Evolutionary conservation across 805 yeast genomes (phyloP), one percentile per base, ranked within the genome.

Genomic region (Sugiyamaella chiloensis): DNA sequence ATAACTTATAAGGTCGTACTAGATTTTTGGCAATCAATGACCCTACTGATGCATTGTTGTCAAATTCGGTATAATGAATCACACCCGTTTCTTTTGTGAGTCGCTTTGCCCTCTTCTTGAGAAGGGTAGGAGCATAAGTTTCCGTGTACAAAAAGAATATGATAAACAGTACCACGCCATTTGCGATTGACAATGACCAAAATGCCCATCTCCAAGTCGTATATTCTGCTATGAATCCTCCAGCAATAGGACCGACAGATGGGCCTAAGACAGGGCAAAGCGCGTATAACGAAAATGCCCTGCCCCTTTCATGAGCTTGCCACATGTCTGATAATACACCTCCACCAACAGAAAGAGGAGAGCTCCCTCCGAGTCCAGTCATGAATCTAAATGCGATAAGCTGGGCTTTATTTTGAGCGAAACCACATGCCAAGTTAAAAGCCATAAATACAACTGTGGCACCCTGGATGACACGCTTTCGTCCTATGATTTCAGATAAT

Each of bases 341-440:
- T 1, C 85, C 85, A 16, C 85, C 86, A 5, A 81, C 80, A 40
- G 81, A 78, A 31, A 82, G 66, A 1, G 87, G 83, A 0, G 85
- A 81, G 47, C 81, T 73, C 4, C 85, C 86, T 42, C 81, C 79
- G 8, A 76, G 62, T 2, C 89, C 89, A 2, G 83, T 81, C 1
- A 83, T 58, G 42, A 82, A 75, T 40, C 88, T 68, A 48, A 74
- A 77, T 8, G 79, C 73, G 54, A 79, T 70, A 68, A 83, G 68
- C 49, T 80, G 81, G 0, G 79, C 68, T 0, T 78, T 71, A 37
- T 67, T 79, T n/a, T 75, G 71, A 2, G 83, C 74, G 53, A 82
- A 77, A 1, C 81, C 86, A 52, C 87, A 81, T 1, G 77, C 85
- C 29, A 83, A 52, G 58, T 63, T 61, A 40, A 63, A 65, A 1